phyloP scores from a whole-genome alignment of 345 rosid genomes.

The Populus pruinosa region DNA sequence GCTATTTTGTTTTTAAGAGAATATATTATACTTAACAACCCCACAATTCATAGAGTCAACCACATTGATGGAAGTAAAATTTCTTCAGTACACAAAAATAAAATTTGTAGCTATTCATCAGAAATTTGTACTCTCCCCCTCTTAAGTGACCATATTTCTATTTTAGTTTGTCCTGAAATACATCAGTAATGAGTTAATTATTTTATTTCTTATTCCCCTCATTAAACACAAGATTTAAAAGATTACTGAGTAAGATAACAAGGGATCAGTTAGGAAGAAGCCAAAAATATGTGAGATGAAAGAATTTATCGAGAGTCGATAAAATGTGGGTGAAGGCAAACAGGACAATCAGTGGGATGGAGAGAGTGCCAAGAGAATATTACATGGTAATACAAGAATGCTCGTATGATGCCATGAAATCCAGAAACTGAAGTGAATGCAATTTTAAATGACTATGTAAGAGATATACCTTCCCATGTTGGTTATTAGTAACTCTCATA shows the following conservation, averaged over 20 bases:
- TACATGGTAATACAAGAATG: neutral
- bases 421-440: neutral
- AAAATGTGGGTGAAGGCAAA: neutral
- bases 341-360: neutral
- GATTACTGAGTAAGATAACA: neutral
- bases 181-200: neutral
- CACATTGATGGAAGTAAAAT: neutral
- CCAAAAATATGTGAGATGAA: no score
- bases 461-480: conserved; percentile 83
- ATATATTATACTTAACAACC: neutral
- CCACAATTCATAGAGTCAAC: neutral
- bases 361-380: neutral
- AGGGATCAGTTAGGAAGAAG: no score
- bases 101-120: neutral
- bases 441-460: neutral
- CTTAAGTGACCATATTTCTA: neutral
- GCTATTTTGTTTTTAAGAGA: neutral
- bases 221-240: neutral
- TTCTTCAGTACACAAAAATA: neutral
- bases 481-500: conserved; percentile 81
- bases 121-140: neutral
- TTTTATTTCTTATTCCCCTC: neutral
- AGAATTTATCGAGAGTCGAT: no score
- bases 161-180: neutral
- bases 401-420: neutral